These are phyloP conservation scores for Centella asiatica DNA, from an alignment of 129 eudicot genomes.

Conservation along the genomic window DNA sequence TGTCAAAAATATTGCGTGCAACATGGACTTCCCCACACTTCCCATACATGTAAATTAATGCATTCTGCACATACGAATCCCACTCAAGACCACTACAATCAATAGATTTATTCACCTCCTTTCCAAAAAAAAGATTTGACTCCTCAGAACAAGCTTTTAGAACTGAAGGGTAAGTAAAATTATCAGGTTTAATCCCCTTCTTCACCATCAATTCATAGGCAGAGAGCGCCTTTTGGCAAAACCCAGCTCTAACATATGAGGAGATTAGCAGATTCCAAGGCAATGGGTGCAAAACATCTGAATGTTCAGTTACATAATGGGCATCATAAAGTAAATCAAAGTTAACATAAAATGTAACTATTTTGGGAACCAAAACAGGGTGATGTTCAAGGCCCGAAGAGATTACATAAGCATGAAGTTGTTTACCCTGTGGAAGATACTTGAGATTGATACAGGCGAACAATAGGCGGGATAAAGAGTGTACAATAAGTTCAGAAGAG, in stretches of 20 bases:
- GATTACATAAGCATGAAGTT: constrained; percentile 33
- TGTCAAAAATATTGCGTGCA: constrained; percentile 43
- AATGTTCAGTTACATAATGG: constrained; percentile 21
- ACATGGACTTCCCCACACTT: constrained; percentile 47
- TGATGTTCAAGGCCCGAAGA: constrained; percentile 33
- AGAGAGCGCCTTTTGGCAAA: constrained; percentile 32
- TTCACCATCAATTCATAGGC: constrained; percentile 37
- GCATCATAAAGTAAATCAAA: constrained; percentile 36
- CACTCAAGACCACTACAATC: constrained; percentile 22
- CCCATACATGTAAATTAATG: constrained; percentile 60
- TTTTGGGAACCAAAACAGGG: constrained; percentile 38
- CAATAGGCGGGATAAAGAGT: constrained; percentile 38
- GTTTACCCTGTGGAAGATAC: constrained; percentile 41
- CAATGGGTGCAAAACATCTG: constrained; percentile 33
- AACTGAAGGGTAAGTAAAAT: constrained; percentile 58
- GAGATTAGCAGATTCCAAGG: constrained; percentile 61
- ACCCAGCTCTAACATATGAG: constrained; percentile 43
- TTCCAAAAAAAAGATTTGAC: constrained; percentile 42
- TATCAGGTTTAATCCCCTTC: constrained; percentile 44
- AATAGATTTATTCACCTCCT: constrained; percentile 37
- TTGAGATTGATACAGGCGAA: constrained; percentile 31
- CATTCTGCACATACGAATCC: constrained; percentile 55
- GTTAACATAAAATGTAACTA: constrained; percentile 37
- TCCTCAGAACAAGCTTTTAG: constrained; percentile 65
- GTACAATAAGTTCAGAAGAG: constrained; percentile 22